These are phyloP conservation scores for Chalciporus pseudorubinellus DNA, from an alignment of 768 basidiomycete genomes.

Conservation along the genomic window DNA sequence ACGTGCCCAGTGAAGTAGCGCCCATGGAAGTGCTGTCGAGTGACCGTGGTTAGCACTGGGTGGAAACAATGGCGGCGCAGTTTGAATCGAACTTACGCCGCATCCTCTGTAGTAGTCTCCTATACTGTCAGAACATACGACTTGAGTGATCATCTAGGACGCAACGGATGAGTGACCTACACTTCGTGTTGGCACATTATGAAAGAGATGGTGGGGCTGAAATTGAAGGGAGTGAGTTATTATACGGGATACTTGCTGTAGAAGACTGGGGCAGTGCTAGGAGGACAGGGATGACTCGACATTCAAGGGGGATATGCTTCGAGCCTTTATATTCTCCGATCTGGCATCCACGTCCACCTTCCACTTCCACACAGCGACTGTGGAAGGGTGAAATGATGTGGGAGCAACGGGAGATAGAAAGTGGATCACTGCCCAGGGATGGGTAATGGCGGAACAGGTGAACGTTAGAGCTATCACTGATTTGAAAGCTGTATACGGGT, in stretches of 20 bases:
- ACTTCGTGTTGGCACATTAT: slow-evolving; percentile 38
- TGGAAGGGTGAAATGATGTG: slow-evolving; percentile 8
- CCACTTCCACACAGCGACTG: slow-evolving; percentile 7
- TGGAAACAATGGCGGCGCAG: neutral
- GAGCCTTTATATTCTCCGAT: slow-evolving; percentile 7
- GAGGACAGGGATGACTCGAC: neutral
- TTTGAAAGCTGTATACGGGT: neutral
- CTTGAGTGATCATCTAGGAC: neutral
- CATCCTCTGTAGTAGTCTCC: slow-evolving; percentile 39
- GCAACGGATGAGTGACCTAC: slow-evolving; percentile 16
- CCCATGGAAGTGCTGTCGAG: slow-evolving; percentile 35
- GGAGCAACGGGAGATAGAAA: slow-evolving; percentile 3
- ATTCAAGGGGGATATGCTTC: neutral
- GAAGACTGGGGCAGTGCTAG: neutral
- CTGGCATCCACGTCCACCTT: slow-evolving; percentile 1
- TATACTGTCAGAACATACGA: slow-evolving; percentile 22
- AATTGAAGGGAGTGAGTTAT: neutral
- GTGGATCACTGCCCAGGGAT: slow-evolving; percentile 1
- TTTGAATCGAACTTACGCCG: slow-evolving; percentile 25
- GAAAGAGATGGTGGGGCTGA: neutral
- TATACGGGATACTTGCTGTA: neutral
- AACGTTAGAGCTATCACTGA: too few species aligned
- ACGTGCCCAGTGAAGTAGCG: slow-evolving; percentile 37
- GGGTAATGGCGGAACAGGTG: neutral
- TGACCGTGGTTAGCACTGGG: slow-evolving; percentile 10